Evolutionary conservation across 495 filamentous ascomycete species (phyloP), one percentile per base, ranked within the genome.

Genomic region (Penicillium verhagenii): DNA sequence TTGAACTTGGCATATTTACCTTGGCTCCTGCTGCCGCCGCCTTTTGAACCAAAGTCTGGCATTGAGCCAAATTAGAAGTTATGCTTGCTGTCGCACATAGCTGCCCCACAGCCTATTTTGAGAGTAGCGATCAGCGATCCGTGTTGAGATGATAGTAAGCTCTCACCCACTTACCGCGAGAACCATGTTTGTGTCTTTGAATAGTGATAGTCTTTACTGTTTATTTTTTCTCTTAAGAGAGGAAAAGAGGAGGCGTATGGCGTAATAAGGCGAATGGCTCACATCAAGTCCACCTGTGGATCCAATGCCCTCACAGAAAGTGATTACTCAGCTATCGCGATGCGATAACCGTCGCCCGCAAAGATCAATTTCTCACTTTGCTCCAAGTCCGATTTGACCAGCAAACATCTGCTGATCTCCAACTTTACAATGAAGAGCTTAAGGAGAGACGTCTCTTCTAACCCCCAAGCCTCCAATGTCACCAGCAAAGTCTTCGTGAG

Each of bases 401-500:
- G 29, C 28, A 47, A 19, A 26, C n/a, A 43, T 21, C 18, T 54
- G 38, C 53, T 61, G 52, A 64, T 39, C 51, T 28, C n/a, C 53
- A 56, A 54, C 21, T 29, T 47, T 66, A 78, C 73, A n/a, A 96
- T 96, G 90, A 91, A 91, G 64, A 96, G 92, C 68, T 79, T 97
- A 53, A 91, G 94, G 72, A 79, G 92, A 60, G 84, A 89, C 19
- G 68, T 83, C 54, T 85, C 77, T 48, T 75, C 80, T 9, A 91
- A 92, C 61, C 79, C 84, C 14, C 78, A 83, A 47, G 78, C 83
- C n/a, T 77, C 83, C 45, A 94, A 88, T 70, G 88, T 96, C 52
- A 88, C 86, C 42, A 96, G 87, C 81, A 96, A 97, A 75, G 82
- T 94, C 58, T 99, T 92, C 63, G 87, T 97, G 56, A 79, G 94